Percentiles rank a stretch among this genome's conserved stretches.
These are phyloP conservation scores for Salix viminalis DNA, from an alignment of 345 rosid species.

Conservation along the genomic window DNA sequence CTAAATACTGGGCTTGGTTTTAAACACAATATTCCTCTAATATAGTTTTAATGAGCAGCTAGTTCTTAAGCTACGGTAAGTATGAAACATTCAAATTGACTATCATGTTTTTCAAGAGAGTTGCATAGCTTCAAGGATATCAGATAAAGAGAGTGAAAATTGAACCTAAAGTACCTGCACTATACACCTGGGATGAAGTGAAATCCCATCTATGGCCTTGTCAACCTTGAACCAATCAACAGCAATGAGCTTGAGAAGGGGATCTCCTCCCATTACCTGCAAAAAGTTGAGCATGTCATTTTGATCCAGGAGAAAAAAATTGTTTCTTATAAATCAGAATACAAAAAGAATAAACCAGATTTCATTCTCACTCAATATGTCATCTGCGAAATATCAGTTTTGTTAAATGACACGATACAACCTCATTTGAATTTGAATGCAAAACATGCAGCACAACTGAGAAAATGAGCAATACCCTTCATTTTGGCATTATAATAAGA, in stretches of 20 bases:
- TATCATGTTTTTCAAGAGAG: no score
- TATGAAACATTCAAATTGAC: not conserved
- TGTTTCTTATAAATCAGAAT: not conserved
- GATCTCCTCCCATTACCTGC: slow-evolving; percentile 86
- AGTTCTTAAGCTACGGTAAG: not conserved
- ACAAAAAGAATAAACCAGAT: not conserved
- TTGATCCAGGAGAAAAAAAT: not conserved
- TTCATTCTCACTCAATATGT: not conserved
- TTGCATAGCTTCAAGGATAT: not conserved
- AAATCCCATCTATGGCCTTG: slow-evolving; percentile 52
- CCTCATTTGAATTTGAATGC: not conserved
- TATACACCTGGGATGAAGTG: slow-evolving; percentile 73
- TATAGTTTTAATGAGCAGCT: not conserved
- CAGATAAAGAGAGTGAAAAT: not conserved
- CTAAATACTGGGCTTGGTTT: not conserved
- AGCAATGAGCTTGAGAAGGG: slow-evolving; percentile 81
- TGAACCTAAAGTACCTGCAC: slow-evolving; percentile 60
- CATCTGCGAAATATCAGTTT: not conserved
- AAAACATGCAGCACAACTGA: not conserved
- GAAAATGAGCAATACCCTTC: not conserved
- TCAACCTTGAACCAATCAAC: slow-evolving; percentile 94
- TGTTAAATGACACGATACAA: not conserved
- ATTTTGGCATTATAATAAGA: not conserved
- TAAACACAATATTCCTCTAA: not conserved
- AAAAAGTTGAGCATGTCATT: slow-evolving; percentile 4